phyloP scores from a whole-genome alignment of 257 asterid genomes.

The Nemophila menziesii region DNA sequence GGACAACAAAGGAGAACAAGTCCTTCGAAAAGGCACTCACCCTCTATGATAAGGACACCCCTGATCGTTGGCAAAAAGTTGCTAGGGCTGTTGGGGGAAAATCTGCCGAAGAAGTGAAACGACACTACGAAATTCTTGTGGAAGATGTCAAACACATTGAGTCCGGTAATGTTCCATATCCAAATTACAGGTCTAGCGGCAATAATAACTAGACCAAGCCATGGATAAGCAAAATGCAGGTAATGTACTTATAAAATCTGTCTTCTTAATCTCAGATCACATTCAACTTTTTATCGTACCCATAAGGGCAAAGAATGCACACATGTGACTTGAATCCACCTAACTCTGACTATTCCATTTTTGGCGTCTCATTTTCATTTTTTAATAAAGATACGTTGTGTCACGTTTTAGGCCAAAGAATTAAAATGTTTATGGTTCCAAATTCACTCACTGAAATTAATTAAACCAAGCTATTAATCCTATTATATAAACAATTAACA shows the following conservation, averaged over 20 bases:
- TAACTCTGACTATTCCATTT: slow-evolving; percentile 15
- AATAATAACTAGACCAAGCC: slow-evolving; percentile 10
- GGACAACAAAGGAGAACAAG: slow-evolving; percentile 58
- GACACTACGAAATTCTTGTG: slow-evolving; percentile 53
- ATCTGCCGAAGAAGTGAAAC: slow-evolving; percentile 53
- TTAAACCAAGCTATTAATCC: too few species aligned
- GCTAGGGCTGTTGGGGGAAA: slow-evolving; percentile 59
- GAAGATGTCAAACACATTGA: slow-evolving; percentile 70
- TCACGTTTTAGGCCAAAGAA: too few species aligned
- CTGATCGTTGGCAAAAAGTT: slow-evolving; percentile 66
- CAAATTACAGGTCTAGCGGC: slow-evolving; percentile 31
- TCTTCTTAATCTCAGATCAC: not conserved
- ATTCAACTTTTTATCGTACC: slow-evolving; percentile 23
- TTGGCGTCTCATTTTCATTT: slow-evolving; percentile 20
- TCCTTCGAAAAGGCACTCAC: slow-evolving; percentile 60
- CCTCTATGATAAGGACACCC: slow-evolving; percentile 49
- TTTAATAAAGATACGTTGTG: too few species aligned
- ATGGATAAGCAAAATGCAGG: not conserved
- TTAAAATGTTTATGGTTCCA: too few species aligned
- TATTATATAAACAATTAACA: too few species aligned
- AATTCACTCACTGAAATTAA: too few species aligned
- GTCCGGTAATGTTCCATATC: slow-evolving; percentile 55
- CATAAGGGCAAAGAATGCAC: slow-evolving; percentile 14
- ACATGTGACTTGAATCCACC: slow-evolving; percentile 27
- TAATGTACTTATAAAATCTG: too few species aligned